A percentile compares a stretch with the other conserved stretches of the same genome.
These are phyloP conservation scores for Coemansia erecta DNA, from an alignment of 192 early-diverging fungal genomes.

Conservation along the genomic window DNA sequence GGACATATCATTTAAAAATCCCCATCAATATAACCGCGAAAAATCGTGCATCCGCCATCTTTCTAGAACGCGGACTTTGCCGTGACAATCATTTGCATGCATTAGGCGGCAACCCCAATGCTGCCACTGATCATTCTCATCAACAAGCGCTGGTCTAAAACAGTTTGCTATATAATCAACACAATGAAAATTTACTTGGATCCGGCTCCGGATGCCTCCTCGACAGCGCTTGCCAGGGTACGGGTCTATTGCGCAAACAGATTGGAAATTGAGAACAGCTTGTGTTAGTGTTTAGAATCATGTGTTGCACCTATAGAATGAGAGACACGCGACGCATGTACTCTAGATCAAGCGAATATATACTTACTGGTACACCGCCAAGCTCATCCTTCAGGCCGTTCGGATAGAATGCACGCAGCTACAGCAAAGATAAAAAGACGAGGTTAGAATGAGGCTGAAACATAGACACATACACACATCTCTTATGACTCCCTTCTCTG, in stretches of 20 bases:
- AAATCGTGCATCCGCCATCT: too few species aligned
- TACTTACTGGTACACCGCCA: slow-evolving; percentile 50
- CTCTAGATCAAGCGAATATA: background rate
- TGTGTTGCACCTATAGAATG: background rate
- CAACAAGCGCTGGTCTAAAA: too few species aligned
- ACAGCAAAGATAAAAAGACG: slow-evolving; percentile 5
- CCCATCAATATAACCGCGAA: too few species aligned
- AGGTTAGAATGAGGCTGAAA: background rate
- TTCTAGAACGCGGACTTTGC: too few species aligned
- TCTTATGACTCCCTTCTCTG: background rate
- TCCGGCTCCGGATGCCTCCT: slow-evolving; percentile 21
- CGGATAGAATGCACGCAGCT: slow-evolving; percentile 60
- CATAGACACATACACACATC: background rate
- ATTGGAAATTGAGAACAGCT: background rate
- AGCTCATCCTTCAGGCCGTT: slow-evolving; percentile 68
- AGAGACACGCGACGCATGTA: background rate
- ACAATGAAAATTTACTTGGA: background rate
- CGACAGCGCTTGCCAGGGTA: slow-evolving; percentile 29
- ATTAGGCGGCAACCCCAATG: too few species aligned
- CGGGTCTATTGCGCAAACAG: slow-evolving; percentile 20
- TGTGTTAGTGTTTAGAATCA: background rate
- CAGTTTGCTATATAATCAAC: too few species aligned
- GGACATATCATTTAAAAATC: too few species aligned
- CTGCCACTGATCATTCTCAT: too few species aligned
- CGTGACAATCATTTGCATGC: too few species aligned